These are phyloP conservation scores for Zygosaccharomyces bisporus DNA, from an alignment of 805 yeast genomes.

Conservation along the genomic window DNA sequence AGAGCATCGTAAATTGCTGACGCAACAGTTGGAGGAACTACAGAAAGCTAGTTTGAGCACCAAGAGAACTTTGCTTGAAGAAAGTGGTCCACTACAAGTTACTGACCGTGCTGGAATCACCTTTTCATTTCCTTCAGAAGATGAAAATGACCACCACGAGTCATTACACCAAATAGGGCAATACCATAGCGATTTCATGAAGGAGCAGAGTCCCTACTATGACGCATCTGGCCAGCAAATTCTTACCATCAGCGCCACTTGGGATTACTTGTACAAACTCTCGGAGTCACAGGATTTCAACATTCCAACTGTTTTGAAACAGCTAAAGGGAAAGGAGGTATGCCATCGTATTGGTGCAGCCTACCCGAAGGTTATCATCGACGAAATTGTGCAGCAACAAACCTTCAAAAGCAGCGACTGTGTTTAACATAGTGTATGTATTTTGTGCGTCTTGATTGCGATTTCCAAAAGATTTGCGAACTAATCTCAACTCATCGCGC, in stretches of 20 bases:
- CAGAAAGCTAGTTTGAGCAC: no score
- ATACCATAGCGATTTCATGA: not conserved
- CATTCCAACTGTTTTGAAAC: slow-evolving; percentile 53
- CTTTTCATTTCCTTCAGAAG: slow-evolving; percentile 34
- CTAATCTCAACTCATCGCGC: not conserved
- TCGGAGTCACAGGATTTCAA: slow-evolving; percentile 51
- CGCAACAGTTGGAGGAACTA: slow-evolving; percentile 47
- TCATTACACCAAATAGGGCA: slow-evolving; percentile 16
- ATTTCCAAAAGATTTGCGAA: not conserved
- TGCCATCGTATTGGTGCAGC: slow-evolving; percentile 72
- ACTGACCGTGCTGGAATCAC: slow-evolving; percentile 3
- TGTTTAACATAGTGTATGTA: not conserved
- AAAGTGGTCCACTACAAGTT: not conserved
- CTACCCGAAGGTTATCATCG: slow-evolving; percentile 26
- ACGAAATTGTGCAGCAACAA: slow-evolving; percentile 11
- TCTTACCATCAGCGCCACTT: slow-evolving; percentile 71
- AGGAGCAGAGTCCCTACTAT: slow-evolving; percentile 11
- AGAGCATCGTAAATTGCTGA: slow-evolving; percentile 45
- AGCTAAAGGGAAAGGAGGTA: slow-evolving; percentile 60
- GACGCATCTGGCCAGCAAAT: slow-evolving; percentile 43
- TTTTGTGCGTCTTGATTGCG: not conserved
- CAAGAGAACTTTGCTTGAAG: slow-evolving; percentile 46
- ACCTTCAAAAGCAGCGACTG: not conserved
- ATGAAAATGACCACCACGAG: slow-evolving; percentile 23
- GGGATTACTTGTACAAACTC: slow-evolving; percentile 69